Conservation (phyloP, 306 rosid genomes). For the Medicago truncatula region MtrunA17r5.0-ANR NC_053042.1:46355001-46355500, state of each 20-base stretch:
- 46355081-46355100: constrained; percentile 32
- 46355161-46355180: background rate
- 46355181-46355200: background rate
- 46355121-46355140: background rate
- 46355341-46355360: constrained; percentile 26
- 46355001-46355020: too few species aligned
- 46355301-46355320: constrained; percentile 31
- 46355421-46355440: constrained; percentile 48
- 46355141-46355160: background rate
- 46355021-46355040: constrained; percentile 1
- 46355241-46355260: constrained; percentile 44
- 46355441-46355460: constrained; percentile 47
- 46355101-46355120: background rate
- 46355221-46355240: background rate
- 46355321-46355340: constrained; percentile 50
- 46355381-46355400: constrained; percentile 63
- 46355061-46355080: too few species aligned
- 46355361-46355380: constrained; percentile 49
- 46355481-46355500: constrained; percentile 34
- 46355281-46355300: constrained; percentile 52
- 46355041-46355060: background rate
- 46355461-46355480: constrained; percentile 39
- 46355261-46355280: constrained; percentile 29
- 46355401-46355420: constrained; percentile 77
- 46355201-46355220: background rate